Conservation (phyloP, 2,329 filamentous ascomycete species). For the Coleophoma crateriformis region DNA sequence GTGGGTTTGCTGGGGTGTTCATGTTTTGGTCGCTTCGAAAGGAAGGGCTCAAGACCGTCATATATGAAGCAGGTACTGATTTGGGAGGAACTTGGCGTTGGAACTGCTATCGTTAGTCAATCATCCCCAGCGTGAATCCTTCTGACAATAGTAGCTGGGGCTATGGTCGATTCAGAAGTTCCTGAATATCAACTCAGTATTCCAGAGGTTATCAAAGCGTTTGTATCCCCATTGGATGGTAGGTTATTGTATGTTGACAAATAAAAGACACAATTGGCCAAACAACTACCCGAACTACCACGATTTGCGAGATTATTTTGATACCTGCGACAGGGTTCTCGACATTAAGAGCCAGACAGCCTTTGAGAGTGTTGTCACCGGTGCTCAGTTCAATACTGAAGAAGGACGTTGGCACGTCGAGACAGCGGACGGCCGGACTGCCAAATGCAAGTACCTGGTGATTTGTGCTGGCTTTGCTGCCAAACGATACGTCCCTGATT, state of each 20-base stretch:
- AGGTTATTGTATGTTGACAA: no score
- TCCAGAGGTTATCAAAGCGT: conserved; percentile 31
- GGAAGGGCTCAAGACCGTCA: conserved; percentile 28
- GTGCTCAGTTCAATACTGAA: conserved; percentile 4
- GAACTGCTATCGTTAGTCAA: conserved; percentile 1
- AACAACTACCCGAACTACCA: conserved; percentile 44
- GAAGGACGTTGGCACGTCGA: conserved; percentile 9
- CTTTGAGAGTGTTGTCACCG: conserved; percentile 8
- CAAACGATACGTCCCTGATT: conserved; percentile 49
- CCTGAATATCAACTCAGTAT: conserved; percentile 28
- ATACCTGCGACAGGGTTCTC: conserved; percentile 50
- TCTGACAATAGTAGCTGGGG: conserved; percentile 9
- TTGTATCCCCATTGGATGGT: no score
- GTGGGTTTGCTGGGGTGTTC: no score
- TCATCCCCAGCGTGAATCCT: neutral
- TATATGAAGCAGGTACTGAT: conserved; percentile 47
- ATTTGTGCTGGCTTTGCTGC: conserved; percentile 34
- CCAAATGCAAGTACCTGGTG: conserved; percentile 11
- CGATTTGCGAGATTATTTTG: conserved; percentile 53
- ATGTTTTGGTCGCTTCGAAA: no score
- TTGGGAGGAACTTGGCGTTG: conserved; percentile 45
- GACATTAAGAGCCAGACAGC: conserved; percentile 40
- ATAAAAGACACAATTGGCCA: conserved; percentile 32
- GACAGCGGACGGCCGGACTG: conserved; percentile 6
- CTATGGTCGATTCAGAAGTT: conserved; percentile 14